Evolutionary conservation across 495 filamentous ascomycete genomes (phyloP).

Genomic region (Jackrogersella multiformis): DNA sequence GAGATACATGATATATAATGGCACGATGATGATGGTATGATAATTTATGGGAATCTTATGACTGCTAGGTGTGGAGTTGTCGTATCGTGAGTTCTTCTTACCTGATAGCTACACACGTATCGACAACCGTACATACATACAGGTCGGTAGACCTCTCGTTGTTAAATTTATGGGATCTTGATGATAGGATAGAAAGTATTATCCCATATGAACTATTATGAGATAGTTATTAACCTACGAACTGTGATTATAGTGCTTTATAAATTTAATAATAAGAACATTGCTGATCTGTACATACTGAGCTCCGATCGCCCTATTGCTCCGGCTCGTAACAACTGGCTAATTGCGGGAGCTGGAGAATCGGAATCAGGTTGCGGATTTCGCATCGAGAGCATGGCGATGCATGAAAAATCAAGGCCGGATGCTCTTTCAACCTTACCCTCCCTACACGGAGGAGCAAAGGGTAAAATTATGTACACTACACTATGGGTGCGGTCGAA

Average conservation of each 20-base stretch:
- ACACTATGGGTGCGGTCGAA: not conserved
- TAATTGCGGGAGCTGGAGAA: not conserved
- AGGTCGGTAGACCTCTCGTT: too few species aligned
- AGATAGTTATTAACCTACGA: too few species aligned
- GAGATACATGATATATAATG: too few species aligned
- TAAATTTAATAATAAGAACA: not conserved
- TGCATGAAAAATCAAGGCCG: not conserved
- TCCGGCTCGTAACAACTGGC: not conserved
- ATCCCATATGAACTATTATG: too few species aligned
- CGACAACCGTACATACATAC: too few species aligned
- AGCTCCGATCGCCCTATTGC: not conserved
- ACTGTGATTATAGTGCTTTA: too few species aligned
- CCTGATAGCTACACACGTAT: too few species aligned
- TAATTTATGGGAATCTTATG: not conserved
- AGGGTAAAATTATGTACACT: too few species aligned
- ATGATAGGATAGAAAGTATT: too few species aligned
- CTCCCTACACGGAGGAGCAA: too few species aligned
- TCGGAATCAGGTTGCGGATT: not conserved
- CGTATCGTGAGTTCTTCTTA: too few species aligned
- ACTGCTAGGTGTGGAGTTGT: not conserved
- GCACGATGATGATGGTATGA: too few species aligned
- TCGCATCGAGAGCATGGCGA: not conserved
- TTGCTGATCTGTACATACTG: not conserved
- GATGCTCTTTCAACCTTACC: constrained; percentile 1
- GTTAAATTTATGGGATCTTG: constrained; percentile 4